Conservation (phyloP, 768 basidiomycete species). For the Piloderma croceum region DNA sequence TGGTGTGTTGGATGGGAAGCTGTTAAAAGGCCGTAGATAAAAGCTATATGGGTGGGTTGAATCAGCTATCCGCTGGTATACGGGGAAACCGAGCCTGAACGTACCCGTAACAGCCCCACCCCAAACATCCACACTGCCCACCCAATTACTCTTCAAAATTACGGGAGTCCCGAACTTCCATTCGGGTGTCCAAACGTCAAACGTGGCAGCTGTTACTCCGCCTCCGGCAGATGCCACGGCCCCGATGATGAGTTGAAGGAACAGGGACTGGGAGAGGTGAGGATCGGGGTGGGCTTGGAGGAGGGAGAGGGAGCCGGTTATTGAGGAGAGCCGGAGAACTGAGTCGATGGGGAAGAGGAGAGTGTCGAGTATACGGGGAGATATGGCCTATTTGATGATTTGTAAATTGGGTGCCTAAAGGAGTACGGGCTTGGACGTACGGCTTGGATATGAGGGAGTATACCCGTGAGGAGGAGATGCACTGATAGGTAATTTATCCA, state of each 20-base stretch:
- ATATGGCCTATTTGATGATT: constrained; percentile 20
- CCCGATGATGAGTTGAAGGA: constrained; percentile 45
- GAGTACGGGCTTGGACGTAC: constrained; percentile 21
- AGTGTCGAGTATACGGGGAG: constrained; percentile 35
- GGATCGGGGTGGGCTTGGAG: constrained; percentile 24
- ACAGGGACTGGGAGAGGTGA: constrained; percentile 32
- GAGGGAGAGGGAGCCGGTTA: constrained; percentile 24
- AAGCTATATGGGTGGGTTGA: too few species aligned
- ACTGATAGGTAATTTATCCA: constrained; percentile 45
- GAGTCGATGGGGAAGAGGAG: constrained; percentile 47
- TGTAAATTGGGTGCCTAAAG: not conserved
- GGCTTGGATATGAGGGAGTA: constrained; percentile 35
- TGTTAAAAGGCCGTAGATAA: too few species aligned
- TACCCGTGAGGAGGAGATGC: constrained; percentile 38
- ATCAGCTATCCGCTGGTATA: too few species aligned
- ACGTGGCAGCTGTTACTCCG: constrained; percentile 37
- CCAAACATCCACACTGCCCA: constrained; percentile 46
- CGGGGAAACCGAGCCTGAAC: too few species aligned
- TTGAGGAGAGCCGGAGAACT: constrained; percentile 38
- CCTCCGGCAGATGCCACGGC: constrained; percentile 44
- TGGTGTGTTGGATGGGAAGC: too few species aligned
- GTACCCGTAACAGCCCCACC: constrained; percentile 42
- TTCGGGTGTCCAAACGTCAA: constrained; percentile 36
- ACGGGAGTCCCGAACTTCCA: constrained; percentile 46
- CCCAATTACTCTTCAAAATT: constrained; percentile 34